These are phyloP conservation scores for rapeseed (Brassica napus) DNA, from an alignment of 345 rosid species.

Conservation along the genomic window Da-Ae NC_063440.1:3194501-3195000, in stretches of 20 bases:
- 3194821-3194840: neutral
- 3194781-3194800: slow-evolving; percentile 35
- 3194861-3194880: slow-evolving; percentile 58
- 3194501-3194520: slow-evolving; percentile 67
- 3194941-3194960: slow-evolving; percentile 37
- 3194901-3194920: neutral
- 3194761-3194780: slow-evolving; percentile 47
- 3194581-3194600: neutral
- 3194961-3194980: slow-evolving; percentile 35
- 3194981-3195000: slow-evolving; percentile 29
- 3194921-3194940: neutral
- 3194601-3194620: slow-evolving; percentile 44
- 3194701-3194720: slow-evolving; percentile 50
- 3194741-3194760: slow-evolving; percentile 42
- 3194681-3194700: slow-evolving; percentile 59
- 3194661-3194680: slow-evolving; percentile 90
- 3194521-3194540: slow-evolving; percentile 58
- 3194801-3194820: slow-evolving; percentile 4
- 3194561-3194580: slow-evolving; percentile 1
- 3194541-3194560: slow-evolving; percentile 44
- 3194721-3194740: slow-evolving; percentile 49
- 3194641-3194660: slow-evolving; percentile 79
- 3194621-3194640: slow-evolving; percentile 79
- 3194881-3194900: slow-evolving; percentile 44
- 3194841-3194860: slow-evolving; percentile 30